Percentiles rank a stretch among this genome's conserved stretches.
These are phyloP conservation scores for Rhizopus microsporus DNA, from an alignment of 371 early-diverging fungal species.

Conservation along the genomic window DNA sequence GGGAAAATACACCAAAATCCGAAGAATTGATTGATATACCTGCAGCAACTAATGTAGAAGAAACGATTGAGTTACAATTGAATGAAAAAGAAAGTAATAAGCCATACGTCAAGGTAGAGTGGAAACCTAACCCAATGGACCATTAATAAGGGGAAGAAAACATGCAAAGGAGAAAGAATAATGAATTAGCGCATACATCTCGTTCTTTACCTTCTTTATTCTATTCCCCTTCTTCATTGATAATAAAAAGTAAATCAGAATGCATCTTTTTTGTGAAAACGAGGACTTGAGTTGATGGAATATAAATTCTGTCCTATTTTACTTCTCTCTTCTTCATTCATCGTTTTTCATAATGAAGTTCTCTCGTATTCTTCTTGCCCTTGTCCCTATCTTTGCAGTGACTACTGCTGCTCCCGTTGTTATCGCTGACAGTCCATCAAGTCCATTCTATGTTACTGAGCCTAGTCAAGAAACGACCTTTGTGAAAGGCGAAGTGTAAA, in stretches of 20 bases:
- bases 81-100: background rate
- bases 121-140: background rate
- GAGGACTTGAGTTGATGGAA: too few relatives aligned
- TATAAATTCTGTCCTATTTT: too few relatives aligned
- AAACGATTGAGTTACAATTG: background rate
- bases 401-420: background rate
- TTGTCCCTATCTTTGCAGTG: conserved; percentile 1
- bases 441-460: background rate
- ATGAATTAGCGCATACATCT: too few relatives aligned
- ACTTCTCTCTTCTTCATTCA: too few relatives aligned
- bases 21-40: background rate
- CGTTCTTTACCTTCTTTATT: too few relatives aligned
- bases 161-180: too few relatives aligned
- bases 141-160: background rate
- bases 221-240: too few relatives aligned
- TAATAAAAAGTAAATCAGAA: too few relatives aligned
- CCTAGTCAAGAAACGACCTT: conserved; percentile 1
- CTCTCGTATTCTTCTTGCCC: background rate
- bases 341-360: background rate
- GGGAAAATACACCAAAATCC: background rate
- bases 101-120: background rate
- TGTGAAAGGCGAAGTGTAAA: background rate
- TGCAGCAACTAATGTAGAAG: background rate
- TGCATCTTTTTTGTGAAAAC: too few relatives aligned
- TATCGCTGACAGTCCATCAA: background rate